These are phyloP conservation scores for Ophiosphaerella korrae DNA, from an alignment of 2,329 filamentous ascomycete species.

Conservation along the genomic window DNA sequence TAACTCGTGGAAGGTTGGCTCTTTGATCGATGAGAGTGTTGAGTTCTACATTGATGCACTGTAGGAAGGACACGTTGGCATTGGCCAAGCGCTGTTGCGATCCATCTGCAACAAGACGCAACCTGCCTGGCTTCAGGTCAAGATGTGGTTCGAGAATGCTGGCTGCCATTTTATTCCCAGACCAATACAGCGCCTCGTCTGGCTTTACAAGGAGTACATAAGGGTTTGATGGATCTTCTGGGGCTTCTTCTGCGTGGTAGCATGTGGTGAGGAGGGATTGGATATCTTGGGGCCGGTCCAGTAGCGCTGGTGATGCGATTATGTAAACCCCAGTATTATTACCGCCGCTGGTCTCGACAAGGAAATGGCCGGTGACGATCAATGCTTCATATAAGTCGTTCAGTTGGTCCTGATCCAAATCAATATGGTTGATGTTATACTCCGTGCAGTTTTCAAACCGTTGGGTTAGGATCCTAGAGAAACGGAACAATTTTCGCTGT, in stretches of 20 bases:
- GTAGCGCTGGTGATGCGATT: constrained; percentile 81
- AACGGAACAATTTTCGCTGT: constrained; percentile 94
- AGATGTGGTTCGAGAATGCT: constrained; percentile 77
- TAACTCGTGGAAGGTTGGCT: constrained; percentile 91
- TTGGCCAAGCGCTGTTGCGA: constrained; percentile 78
- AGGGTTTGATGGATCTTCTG: constrained; percentile 76
- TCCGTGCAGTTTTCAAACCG: constrained; percentile 97
- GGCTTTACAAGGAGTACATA: constrained; percentile 87
- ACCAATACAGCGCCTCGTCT: constrained; percentile 79
- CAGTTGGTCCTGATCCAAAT: constrained; percentile 69
- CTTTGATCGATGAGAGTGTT: constrained; percentile 90
- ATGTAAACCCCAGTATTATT: constrained; percentile 75
- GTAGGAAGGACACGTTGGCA: constrained; percentile 77
- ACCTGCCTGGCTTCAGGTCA: constrained; percentile 83
- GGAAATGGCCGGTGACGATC: constrained; percentile 81
- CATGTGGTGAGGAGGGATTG: constrained; percentile 83
- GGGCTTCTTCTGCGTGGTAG: constrained; percentile 69
- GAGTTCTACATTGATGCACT: constrained; percentile 80
- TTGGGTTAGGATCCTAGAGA: constrained; percentile 86
- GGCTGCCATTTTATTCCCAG: constrained; percentile 74
- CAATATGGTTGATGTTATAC: constrained; percentile 82
- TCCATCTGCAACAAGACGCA: constrained; percentile 87
- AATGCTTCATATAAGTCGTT: constrained; percentile 81
- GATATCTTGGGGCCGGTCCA: constrained; percentile 77
- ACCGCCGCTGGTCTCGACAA: constrained; percentile 74